Conservation (phyloP, 2,329 filamentous ascomycete genomes). For the Exophiala bonariae region DNA sequence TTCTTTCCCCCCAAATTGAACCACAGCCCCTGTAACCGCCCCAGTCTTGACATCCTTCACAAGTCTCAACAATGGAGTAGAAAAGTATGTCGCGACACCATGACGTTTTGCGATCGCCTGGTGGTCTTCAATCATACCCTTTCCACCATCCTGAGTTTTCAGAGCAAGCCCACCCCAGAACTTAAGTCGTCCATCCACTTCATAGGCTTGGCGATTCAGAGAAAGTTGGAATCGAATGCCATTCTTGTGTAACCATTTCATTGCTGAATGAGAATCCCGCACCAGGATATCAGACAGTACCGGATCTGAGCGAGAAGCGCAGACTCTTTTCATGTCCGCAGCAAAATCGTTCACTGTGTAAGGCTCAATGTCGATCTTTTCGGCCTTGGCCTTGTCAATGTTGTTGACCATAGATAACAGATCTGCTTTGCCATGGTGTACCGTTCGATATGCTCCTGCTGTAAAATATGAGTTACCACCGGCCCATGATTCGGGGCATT, state of each 20-base stretch:
- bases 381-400: constrained; percentile 42
- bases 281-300: constrained; percentile 52
- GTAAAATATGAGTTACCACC: constrained; percentile 68
- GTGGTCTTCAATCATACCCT: constrained; percentile 57
- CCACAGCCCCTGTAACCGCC: constrained; percentile 37
- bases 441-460: constrained; percentile 62
- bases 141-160: constrained; percentile 60
- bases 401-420: constrained; percentile 64
- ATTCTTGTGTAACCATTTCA: constrained; percentile 57
- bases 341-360: constrained; percentile 59
- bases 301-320: constrained; percentile 53
- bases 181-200: constrained; percentile 59
- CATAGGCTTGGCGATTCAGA: constrained; percentile 67
- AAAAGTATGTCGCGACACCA: constrained; percentile 48
- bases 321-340: constrained; percentile 59
- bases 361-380: constrained; percentile 57
- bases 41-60: constrained; percentile 40
- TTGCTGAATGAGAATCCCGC: constrained; percentile 48
- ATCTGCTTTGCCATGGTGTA: constrained; percentile 56
- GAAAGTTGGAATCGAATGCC: constrained; percentile 61
- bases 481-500: constrained; percentile 58
- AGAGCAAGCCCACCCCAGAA: constrained; percentile 69
- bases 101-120: constrained; percentile 41
- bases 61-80: constrained; percentile 45
- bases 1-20: constrained; percentile 25